Evolutionary conservation across 208 protist genomes (phyloP), one percentile per base, ranked within the genome.

Genomic region (Wallacemonas sp.): DNA sequence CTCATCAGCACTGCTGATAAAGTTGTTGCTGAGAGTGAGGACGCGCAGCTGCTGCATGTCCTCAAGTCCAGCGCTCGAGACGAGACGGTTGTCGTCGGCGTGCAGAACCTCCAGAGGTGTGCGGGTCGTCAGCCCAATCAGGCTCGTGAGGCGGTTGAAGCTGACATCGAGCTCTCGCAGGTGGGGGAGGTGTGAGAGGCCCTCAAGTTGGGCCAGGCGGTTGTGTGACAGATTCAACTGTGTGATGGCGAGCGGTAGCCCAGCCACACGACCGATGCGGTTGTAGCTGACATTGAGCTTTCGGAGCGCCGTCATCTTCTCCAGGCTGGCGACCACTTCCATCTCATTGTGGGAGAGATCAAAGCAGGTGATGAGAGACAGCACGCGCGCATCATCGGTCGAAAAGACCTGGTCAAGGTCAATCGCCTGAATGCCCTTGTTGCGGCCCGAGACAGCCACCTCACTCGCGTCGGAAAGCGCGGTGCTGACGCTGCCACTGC

Each of bases 301-400:
- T 4, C 68, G 57, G 4, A 95, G 79, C 2, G 82, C 73, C 21
- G 68, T 67, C 23, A 95, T 80, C 2, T 77, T 64, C 24, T 92
- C 72, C 26, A 95, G 77, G 38, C 80, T 67, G 0, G 74, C 62
- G 24, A 93, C 63, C 34, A 72, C 60, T 41, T 77, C 57, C 33
- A 95, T 81, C 26, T 83, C 69, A 46, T 95, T 95, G 41, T 81
- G 87, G 0, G 90, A 95, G 33, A 95, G 75, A 57, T 95, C 90
- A 55, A 93, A 89, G 44, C 80, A 84, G 14, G 84, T 93, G 70
- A 95, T 88, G 46, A 85, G 68, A 0, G 72, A 19, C 2, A 95
- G 77, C 61, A 89, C 73, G 38, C 74, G 63, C 8, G 65, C 71
- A 52, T 92, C 83, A 49, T 92, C 70, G 0, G 72, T 24, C 23